A percentile compares a stretch with the other conserved stretches of the same genome.
phyloP scores from a whole-genome alignment of 2,329 filamentous ascomycete genomes.

The Aspergillus phoenicis region DNA sequence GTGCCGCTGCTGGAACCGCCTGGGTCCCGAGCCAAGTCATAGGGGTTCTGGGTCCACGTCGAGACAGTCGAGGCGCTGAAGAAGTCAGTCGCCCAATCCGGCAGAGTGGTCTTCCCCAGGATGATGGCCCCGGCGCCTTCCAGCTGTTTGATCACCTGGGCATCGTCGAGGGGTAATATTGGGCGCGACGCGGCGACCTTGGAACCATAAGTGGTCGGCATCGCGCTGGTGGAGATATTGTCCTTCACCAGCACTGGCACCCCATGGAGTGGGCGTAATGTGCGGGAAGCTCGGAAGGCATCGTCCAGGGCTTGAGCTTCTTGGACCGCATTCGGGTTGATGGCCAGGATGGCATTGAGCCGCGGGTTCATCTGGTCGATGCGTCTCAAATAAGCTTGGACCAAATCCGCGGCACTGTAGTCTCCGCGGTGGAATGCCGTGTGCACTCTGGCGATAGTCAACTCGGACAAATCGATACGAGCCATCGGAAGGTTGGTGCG shows the following conservation, averaged over 20 bases:
- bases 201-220: not conserved
- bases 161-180: not conserved
- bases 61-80: not conserved
- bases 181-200: not conserved
- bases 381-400: not conserved
- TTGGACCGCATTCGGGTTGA: not conserved
- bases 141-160: not conserved
- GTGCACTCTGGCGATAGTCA: not conserved
- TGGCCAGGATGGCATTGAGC: not conserved
- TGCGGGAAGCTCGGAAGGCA: not conserved
- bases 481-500: no score
- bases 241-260: not conserved
- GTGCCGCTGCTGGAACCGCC: slow-evolving; percentile 2
- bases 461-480: not conserved
- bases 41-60: not conserved
- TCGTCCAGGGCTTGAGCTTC: not conserved
- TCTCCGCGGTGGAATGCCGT: not conserved
- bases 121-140: not conserved
- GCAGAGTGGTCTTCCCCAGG: not conserved
- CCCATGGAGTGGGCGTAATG: not conserved
- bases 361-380: not conserved
- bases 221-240: not conserved
- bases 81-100: not conserved
- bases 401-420: not conserved
- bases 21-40: not conserved